Conservation (phyloP, 2,329 filamentous ascomycete species). For the Westerdykella sp. region DNA sequence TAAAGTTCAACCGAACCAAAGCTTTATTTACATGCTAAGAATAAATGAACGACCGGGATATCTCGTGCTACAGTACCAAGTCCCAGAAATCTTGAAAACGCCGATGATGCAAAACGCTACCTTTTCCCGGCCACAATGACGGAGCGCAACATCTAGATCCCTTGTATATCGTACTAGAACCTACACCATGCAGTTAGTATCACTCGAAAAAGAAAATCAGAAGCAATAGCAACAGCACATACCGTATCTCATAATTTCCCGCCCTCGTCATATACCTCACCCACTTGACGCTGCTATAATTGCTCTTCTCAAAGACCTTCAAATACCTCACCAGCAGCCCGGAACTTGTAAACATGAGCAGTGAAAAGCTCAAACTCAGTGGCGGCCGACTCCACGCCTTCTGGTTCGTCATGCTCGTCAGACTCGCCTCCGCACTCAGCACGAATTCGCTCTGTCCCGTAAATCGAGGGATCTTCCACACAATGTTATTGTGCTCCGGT, state of each 20-base stretch:
- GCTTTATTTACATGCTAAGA: too few species aligned
- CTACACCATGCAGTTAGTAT: too few species aligned
- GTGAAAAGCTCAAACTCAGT: constrained; percentile 81
- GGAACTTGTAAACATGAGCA: constrained; percentile 97
- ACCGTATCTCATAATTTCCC: constrained; percentile 96
- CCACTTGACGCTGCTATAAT: constrained; percentile 99
- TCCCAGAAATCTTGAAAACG: too few species aligned
- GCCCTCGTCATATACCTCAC: constrained; percentile 98
- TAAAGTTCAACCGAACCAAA: too few species aligned
- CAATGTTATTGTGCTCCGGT: constrained; percentile 93
- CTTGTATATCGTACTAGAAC: too few species aligned
- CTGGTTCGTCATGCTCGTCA: constrained; percentile 97
- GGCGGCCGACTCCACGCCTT: constrained; percentile 95
- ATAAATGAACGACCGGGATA: too few species aligned
- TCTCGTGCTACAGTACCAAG: too few species aligned
- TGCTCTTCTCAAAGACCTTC: constrained; percentile 99
- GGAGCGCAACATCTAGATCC: too few species aligned
- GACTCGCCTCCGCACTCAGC: constrained; percentile 81
- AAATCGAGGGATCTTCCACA: constrained; percentile 99
- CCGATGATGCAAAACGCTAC: too few species aligned
- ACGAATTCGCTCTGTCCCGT: constrained; percentile 97
- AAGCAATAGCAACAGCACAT: constrained; percentile 3
- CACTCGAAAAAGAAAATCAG: too few species aligned
- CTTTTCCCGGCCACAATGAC: too few species aligned
- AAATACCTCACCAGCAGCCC: constrained; percentile 88